Evolutionary conservation across 2,329 filamentous ascomycete genomes (phyloP), one percentile per base, ranked within the genome.

Genomic region (Monilinia vaccinii-corymbosi): DNA sequence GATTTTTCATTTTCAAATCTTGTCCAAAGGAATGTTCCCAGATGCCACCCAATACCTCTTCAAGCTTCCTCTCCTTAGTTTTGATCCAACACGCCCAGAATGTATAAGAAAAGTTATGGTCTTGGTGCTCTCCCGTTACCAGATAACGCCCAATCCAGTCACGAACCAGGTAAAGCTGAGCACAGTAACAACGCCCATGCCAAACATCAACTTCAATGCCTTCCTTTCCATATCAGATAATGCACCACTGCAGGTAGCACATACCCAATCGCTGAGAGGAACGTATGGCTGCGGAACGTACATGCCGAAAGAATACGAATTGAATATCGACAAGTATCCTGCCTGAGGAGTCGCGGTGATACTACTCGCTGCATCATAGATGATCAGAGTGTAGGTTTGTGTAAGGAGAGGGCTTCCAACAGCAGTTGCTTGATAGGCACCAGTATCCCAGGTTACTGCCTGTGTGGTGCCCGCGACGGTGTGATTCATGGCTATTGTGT

Each of bases 161-260:
- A 85, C 81, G 66, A 86, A 86, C 82, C 82, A 86, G 34, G 82
- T 85, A 65, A 86, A 86, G 69, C 80, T 82, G 34, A 81, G 64
- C 4, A 86, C 74, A 1, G 83, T 85, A 47, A 83, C 69, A 36
- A 79, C 52, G 65, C 78, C 77, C 79, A 85, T 84, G 14, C 75
- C 74, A 53, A 82, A 48, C 40, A 79, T 78, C 60, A 84, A 76
- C 7, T 76, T 75, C 10, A 84, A 40, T 1, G 79, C 78, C 46
- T 76, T 75, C 62, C 70, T 72, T 62, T 82, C 78, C 60, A 78
- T 72, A 49, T 74, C 72, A 16, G 77, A 75, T 28, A 77, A 58
- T 23, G 79, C 83, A 14, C 74, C 78, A 66, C 78, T 83, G 49
- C 84, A 87, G 23, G 79, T 82, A 1, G 77, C 75, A 67, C 84